These are phyloP conservation scores for Anethum foeniculum DNA, from an alignment of 140 eudicot species.

Conservation along the genomic window DNA sequence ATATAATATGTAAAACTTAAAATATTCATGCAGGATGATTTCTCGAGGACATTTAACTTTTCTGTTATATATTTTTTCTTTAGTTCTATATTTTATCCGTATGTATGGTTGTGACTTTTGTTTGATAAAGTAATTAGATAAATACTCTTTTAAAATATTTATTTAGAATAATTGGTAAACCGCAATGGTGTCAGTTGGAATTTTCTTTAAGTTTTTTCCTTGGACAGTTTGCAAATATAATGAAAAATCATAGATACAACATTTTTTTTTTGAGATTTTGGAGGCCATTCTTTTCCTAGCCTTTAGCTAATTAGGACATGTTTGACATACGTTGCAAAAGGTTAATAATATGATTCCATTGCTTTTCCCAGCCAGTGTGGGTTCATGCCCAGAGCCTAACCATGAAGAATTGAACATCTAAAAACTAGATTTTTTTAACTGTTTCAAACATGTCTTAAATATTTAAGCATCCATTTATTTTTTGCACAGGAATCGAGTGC, in stretches of 20 bases:
- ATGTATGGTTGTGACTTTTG: background rate
- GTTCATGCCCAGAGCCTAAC: background rate
- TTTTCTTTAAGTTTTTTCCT: background rate
- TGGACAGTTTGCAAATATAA: background rate
- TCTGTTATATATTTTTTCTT: background rate
- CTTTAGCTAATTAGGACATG: background rate
- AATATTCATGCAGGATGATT: background rate
- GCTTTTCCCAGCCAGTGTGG: background rate
- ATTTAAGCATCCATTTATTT: background rate
- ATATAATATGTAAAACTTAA: background rate
- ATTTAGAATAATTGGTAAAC: background rate
- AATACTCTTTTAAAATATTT: background rate
- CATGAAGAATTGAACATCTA: background rate
- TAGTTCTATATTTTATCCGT: background rate
- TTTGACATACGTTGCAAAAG: background rate
- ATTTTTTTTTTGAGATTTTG: background rate
- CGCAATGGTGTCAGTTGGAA: background rate
- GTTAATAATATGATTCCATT: background rate
- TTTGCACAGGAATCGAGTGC: slow-evolving; percentile 9
- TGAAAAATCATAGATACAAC: background rate
- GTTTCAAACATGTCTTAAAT: background rate
- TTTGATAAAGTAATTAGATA: background rate
- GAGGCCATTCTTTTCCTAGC: background rate
- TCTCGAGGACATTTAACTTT: background rate
- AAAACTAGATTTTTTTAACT: background rate